These are phyloP conservation scores for Arbutus unedo DNA, from an alignment of 148 eudicot genomes.

Conservation along the genomic window DNA sequence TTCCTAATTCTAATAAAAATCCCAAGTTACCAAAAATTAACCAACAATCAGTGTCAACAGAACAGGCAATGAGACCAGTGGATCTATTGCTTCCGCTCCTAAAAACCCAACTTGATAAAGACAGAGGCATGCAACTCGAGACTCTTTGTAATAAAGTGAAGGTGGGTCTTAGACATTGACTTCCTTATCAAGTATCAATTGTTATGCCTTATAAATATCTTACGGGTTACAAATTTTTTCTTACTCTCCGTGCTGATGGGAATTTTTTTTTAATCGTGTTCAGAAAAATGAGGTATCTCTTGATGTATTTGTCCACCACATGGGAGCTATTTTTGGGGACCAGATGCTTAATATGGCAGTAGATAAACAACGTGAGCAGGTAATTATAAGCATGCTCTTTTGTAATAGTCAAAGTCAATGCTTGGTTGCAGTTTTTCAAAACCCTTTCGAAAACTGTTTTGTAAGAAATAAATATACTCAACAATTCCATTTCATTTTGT, in stretches of 20 bases:
- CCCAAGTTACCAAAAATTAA: conserved; percentile 39
- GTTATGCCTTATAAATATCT: not conserved
- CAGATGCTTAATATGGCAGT: conserved; percentile 89
- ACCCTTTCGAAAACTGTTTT: too few relatives aligned
- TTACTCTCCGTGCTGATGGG: not conserved
- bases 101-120: conserved; percentile 86
- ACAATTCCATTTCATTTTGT: too few relatives aligned
- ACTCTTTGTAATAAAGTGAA: conserved; percentile 59
- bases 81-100: conserved; percentile 82
- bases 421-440: too few relatives aligned
- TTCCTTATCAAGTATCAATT: not conserved
- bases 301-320: conserved; percentile 69
- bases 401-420: not conserved
- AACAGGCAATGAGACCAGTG: conserved; percentile 55
- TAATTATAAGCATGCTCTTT: conserved; percentile 18
- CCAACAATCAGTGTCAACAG: conserved; percentile 42
- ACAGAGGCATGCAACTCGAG: conserved; percentile 72
- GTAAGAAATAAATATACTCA: too few relatives aligned
- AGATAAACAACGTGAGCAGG: conserved; percentile 72
- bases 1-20: conserved; percentile 44
- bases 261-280: conserved; percentile 9
- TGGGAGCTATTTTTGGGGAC: conserved; percentile 86
- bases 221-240: not conserved
- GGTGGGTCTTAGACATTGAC: conserved; percentile 33
- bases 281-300: conserved; percentile 87